phyloP scores from a whole-genome alignment of 441 rosid genomes.

The Erysimum pusillum region DNA sequence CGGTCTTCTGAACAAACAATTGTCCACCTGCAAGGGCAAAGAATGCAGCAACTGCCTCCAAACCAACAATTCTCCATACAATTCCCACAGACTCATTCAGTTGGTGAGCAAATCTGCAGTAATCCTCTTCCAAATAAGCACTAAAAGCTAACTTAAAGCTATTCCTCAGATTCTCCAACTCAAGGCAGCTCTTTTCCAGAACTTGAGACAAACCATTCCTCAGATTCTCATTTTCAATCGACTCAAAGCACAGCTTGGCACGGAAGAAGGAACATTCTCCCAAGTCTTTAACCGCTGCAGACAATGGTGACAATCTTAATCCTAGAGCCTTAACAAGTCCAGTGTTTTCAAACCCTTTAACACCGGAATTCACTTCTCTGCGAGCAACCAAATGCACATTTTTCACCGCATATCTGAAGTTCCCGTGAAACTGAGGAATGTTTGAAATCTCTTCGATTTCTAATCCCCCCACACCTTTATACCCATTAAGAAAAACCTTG shows the following conservation, averaged over 20 bases:
- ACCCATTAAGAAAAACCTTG: conserved; percentile 80
- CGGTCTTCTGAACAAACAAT: conserved; percentile 46
- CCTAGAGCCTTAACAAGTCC: conserved; percentile 46
- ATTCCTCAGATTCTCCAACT: conserved; percentile 48
- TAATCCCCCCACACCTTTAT: conserved; percentile 56
- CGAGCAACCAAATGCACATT: conserved; percentile 63
- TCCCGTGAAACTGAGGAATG: conserved; percentile 66
- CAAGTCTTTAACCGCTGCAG: conserved; percentile 50
- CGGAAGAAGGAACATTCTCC: conserved; percentile 68
- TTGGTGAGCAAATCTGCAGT: conserved; percentile 58
- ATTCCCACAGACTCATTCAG: conserved; percentile 54
- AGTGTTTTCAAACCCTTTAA: conserved; percentile 49
- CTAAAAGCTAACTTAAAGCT: conserved; percentile 49
- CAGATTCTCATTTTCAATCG: conserved; percentile 51
- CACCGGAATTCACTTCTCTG: conserved; percentile 60
- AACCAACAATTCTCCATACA: conserved; percentile 74
- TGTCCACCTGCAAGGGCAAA: conserved; percentile 71
- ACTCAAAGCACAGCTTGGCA: conserved; percentile 53
- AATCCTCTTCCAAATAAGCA: conserved; percentile 54
- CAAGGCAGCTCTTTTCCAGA: conserved; percentile 30
- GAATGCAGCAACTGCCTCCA: conserved; percentile 79
- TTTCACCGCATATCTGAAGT: conserved; percentile 66
- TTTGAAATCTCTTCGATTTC: conserved; percentile 53
- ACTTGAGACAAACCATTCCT: conserved; percentile 41
- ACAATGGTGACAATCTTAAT: conserved; percentile 52